These are phyloP conservation scores for Tricholoma sp. DNA, from an alignment of 768 basidiomycete genomes.

Conservation along the genomic window DNA sequence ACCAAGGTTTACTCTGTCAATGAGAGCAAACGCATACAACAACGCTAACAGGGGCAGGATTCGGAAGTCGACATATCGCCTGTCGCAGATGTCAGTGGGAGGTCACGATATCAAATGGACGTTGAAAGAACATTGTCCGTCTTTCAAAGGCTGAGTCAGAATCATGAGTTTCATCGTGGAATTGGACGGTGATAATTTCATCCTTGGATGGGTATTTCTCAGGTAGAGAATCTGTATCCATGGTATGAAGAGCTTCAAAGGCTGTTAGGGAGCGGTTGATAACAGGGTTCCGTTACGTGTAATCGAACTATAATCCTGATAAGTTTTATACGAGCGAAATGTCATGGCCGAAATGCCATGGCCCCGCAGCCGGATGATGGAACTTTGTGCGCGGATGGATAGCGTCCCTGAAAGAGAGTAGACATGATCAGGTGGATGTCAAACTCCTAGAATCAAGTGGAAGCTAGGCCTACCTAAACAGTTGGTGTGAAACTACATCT, in stretches of 20 bases:
- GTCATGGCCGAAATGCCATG: not conserved
- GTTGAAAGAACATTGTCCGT: slow-evolving; percentile 28
- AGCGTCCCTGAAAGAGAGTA: too few species aligned
- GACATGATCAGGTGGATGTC: too few species aligned
- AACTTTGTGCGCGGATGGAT: too few species aligned
- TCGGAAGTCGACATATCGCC: slow-evolving; percentile 37
- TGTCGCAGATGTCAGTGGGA: slow-evolving; percentile 9
- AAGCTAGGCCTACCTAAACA: too few species aligned
- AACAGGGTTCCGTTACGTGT: not conserved
- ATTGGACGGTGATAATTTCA: slow-evolving; percentile 8
- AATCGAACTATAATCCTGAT: not conserved
- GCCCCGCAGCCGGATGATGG: too few species aligned
- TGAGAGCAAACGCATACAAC: slow-evolving; percentile 37
- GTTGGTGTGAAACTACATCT: too few species aligned
- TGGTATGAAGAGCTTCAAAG: not conserved
- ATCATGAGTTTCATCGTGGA: not conserved
- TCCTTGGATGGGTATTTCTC: not conserved
- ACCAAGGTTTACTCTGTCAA: slow-evolving; percentile 41
- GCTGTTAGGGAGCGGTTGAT: not conserved
- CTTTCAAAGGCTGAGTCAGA: slow-evolving; percentile 26
- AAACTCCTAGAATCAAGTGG: too few species aligned
- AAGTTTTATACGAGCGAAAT: not conserved
- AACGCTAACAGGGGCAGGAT: slow-evolving; percentile 37
- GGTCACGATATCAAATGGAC: not conserved
- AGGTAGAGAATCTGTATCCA: slow-evolving; percentile 2